Percentiles rank a stretch among this genome's conserved stretches.
These are phyloP conservation scores for Mycena capillaripes DNA, from an alignment of 768 basidiomycete genomes.

Conservation along the genomic window DNA sequence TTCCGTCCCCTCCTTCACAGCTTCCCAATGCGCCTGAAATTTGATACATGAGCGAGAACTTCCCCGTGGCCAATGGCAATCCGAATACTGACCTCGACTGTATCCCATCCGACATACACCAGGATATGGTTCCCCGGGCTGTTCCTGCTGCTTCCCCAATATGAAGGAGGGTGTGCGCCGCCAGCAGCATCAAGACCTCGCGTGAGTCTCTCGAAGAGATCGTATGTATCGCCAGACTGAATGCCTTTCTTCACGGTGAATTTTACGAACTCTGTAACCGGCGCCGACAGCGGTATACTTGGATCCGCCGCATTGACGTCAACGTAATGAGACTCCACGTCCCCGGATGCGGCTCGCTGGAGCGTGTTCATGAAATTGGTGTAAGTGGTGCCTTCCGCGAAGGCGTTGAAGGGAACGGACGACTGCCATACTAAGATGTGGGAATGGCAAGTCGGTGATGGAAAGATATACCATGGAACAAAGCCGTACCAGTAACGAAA, in stretches of 20 bases:
- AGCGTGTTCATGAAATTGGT: not conserved
- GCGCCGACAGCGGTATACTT: not conserved
- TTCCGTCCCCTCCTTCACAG: slow-evolving; percentile 11
- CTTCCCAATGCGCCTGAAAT: slow-evolving; percentile 7
- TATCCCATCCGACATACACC: slow-evolving; percentile 14
- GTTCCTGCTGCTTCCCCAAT: not conserved
- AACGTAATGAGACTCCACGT: not conserved
- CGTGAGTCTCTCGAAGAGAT: not conserved
- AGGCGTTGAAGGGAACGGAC: not conserved
- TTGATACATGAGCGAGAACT: not conserved
- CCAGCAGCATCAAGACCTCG: not conserved
- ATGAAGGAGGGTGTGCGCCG: not conserved
- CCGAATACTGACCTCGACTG: not conserved
- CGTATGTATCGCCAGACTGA: not conserved
- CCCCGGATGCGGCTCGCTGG: not conserved
- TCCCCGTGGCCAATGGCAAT: not conserved
- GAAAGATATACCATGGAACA: not conserved
- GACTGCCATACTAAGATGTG: slow-evolving; percentile 18
- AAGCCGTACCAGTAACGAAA: not conserved
- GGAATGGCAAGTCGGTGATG: not conserved
- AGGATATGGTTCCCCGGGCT: not conserved
- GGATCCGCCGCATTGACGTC: not conserved
- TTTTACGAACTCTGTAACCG: slow-evolving; percentile 2
- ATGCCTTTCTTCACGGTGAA: not conserved
- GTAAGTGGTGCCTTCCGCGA: not conserved